Evolutionary conservation across 2,329 filamentous ascomycete genomes (phyloP).

Genomic region (Zasmidium angulare): DNA sequence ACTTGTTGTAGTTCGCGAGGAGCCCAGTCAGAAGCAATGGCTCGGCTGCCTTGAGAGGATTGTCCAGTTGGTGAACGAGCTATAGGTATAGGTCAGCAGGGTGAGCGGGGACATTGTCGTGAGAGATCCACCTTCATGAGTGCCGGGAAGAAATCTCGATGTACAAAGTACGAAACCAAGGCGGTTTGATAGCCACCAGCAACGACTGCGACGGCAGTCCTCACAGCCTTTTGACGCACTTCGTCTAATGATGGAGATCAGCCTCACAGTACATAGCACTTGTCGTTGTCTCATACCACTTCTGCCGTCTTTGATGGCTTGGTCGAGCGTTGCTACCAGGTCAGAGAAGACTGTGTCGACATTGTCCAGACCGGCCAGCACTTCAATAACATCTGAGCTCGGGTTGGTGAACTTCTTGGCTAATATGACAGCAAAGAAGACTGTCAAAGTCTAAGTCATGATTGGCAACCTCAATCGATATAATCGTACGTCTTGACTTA

Average conservation of each 20-base stretch:
- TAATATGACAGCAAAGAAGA: slow-evolving; percentile 79
- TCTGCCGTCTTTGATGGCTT: slow-evolving; percentile 74
- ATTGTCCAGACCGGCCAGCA: slow-evolving; percentile 84
- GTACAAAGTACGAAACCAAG: slow-evolving; percentile 89
- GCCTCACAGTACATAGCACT: neutral
- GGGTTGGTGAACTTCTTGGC: slow-evolving; percentile 92
- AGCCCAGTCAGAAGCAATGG: slow-evolving; percentile 83
- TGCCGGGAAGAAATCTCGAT: slow-evolving; percentile 88
- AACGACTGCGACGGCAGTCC: slow-evolving; percentile 77
- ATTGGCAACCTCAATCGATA: slow-evolving; percentile 35
- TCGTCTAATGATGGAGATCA: slow-evolving; percentile 54
- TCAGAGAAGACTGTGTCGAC: slow-evolving; percentile 86
- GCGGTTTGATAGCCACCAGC: slow-evolving; percentile 96
- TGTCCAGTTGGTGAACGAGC: slow-evolving; percentile 79
- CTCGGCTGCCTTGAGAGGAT: slow-evolving; percentile 59
- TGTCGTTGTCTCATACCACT: slow-evolving; percentile 55
- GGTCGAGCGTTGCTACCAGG: slow-evolving; percentile 79
- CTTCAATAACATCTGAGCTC: slow-evolving; percentile 88
- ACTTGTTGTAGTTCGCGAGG: slow-evolving; percentile 97
- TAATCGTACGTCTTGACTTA: slow-evolving; percentile 46
- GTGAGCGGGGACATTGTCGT: neutral
- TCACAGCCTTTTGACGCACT: slow-evolving; percentile 74
- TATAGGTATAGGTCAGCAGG: slow-evolving; percentile 35
- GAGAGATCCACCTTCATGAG: slow-evolving; percentile 74
- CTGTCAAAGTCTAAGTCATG: slow-evolving; percentile 73